Percentiles rank a stretch among this genome's conserved stretches.
Evolutionary conservation across 164 flowering plant species (phyloP).

Genomic region (Litsea cubeba): DNA sequence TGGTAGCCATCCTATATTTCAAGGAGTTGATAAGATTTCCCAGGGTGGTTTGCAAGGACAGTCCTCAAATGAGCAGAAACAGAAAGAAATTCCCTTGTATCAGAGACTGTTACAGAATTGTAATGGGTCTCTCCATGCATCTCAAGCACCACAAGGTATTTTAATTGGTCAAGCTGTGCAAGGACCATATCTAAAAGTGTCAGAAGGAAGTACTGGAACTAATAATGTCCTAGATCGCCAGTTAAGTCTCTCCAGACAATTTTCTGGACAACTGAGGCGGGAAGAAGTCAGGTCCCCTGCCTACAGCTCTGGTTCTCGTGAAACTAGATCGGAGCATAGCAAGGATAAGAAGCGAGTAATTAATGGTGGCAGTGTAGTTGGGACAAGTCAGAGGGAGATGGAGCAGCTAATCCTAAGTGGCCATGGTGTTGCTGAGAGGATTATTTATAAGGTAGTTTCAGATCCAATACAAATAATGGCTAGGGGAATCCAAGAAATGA

Average conservation of each 20-base stretch:
- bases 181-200: constrained; percentile 17
- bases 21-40: constrained; percentile 52
- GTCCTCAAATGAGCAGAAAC: constrained; percentile 50
- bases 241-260: constrained; percentile 48
- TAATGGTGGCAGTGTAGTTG: constrained; percentile 35
- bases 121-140: constrained; percentile 43
- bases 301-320: constrained; percentile 60
- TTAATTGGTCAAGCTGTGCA: constrained; percentile 25
- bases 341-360: constrained; percentile 42
- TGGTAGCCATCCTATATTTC: constrained; percentile 51
- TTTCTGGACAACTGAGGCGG: constrained; percentile 35
- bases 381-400: constrained; percentile 44
- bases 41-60: constrained; percentile 43
- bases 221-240: constrained; percentile 44
- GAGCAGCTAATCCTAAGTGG: constrained; percentile 39
- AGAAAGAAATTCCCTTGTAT: constrained; percentile 48
- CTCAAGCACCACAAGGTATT: constrained; percentile 29
- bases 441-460: constrained; percentile 52
- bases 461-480: constrained; percentile 66
- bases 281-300: constrained; percentile 51
- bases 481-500: constrained; percentile 59
- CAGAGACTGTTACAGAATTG: constrained; percentile 50
- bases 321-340: constrained; percentile 44
- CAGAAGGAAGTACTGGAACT: constrained; percentile 44
- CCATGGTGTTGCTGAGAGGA: constrained; percentile 51